These are phyloP conservation scores for Aphanomyces euteiches DNA, from an alignment of 352 stramenopile species.

Conservation along the genomic window DNA sequence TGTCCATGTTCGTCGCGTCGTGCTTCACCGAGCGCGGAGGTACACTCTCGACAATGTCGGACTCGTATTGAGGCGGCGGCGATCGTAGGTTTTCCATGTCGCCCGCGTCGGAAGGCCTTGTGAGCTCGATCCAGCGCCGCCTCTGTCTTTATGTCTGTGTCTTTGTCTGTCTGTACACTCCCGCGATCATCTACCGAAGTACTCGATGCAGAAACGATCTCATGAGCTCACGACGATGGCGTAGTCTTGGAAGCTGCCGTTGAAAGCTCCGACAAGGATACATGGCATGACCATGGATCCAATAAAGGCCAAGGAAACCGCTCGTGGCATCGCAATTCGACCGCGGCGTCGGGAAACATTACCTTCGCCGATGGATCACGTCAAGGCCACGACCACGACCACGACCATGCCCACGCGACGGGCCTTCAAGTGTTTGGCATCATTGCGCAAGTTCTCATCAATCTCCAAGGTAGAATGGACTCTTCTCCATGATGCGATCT, in stretches of 20 bases:
- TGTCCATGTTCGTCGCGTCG: slow-evolving; percentile 12
- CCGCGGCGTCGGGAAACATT: not conserved
- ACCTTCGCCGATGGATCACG: not conserved
- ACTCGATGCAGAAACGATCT: not conserved
- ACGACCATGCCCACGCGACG: not conserved
- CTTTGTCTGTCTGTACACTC: slow-evolving; percentile 19
- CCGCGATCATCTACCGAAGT: slow-evolving; percentile 17
- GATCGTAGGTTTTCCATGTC: not conserved
- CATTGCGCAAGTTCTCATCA: slow-evolving; percentile 21
- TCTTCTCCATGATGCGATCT: not conserved
- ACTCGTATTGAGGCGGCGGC: not conserved
- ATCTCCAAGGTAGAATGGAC: slow-evolving; percentile 12
- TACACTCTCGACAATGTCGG: not conserved
- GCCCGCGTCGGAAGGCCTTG: not conserved
- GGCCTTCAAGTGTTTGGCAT: not conserved
- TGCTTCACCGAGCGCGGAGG: slow-evolving; percentile 6
- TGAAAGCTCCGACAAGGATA: not conserved
- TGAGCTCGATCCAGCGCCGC: slow-evolving; percentile 16
- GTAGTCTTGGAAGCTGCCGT: slow-evolving; percentile 15
- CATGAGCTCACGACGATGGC: too few species aligned
- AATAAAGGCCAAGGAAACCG: not conserved
- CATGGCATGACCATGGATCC: not conserved
- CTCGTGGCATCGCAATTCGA: slow-evolving; percentile 2
- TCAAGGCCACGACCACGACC: not conserved
- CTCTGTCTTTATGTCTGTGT: slow-evolving; percentile 17